Evolutionary conservation across 495 filamentous ascomycete species (phyloP).

Genomic region (Neurospora tetraspora): DNA sequence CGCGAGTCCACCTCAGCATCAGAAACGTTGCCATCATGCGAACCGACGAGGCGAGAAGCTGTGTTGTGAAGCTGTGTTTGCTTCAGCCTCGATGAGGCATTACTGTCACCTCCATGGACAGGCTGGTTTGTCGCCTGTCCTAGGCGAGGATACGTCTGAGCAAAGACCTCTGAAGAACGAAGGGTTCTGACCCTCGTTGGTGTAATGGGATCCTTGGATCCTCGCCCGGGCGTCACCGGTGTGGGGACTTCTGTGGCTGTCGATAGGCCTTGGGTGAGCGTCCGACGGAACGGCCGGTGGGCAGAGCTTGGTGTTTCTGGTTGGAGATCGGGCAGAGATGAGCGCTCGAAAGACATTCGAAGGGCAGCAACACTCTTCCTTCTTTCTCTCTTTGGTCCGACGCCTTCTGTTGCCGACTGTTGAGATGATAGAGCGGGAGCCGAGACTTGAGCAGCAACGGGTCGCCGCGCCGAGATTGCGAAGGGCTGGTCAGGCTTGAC

Average conservation of each 20-base stretch:
- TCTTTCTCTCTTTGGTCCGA: neutral
- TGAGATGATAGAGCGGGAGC: neutral
- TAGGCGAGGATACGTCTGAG: neutral
- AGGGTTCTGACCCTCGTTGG: neutral
- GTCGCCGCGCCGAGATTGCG: neutral
- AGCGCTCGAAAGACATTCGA: conserved; percentile 22
- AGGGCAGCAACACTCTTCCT: conserved; percentile 28
- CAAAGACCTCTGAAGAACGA: neutral
- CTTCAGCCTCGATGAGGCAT: neutral
- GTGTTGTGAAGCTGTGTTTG: neutral
- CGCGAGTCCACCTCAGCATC: neutral
- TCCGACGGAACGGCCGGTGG: neutral
- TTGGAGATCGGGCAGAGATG: neutral
- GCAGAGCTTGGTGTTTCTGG: neutral
- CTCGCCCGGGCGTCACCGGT: neutral
- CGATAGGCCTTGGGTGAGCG: neutral
- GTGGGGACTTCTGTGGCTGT: neutral
- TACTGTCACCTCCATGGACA: neutral
- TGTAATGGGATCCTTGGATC: neutral
- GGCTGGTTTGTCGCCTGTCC: neutral
- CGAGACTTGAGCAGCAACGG: neutral
- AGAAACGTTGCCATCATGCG: neutral
- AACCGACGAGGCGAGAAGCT: neutral
- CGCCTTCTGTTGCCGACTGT: neutral
- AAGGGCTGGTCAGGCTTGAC: neutral